Percentiles rank a stretch among this genome's conserved stretches.
phyloP scores from a whole-genome alignment of 495 filamentous ascomycete species.

The Amniculicola lignicola region DNA sequence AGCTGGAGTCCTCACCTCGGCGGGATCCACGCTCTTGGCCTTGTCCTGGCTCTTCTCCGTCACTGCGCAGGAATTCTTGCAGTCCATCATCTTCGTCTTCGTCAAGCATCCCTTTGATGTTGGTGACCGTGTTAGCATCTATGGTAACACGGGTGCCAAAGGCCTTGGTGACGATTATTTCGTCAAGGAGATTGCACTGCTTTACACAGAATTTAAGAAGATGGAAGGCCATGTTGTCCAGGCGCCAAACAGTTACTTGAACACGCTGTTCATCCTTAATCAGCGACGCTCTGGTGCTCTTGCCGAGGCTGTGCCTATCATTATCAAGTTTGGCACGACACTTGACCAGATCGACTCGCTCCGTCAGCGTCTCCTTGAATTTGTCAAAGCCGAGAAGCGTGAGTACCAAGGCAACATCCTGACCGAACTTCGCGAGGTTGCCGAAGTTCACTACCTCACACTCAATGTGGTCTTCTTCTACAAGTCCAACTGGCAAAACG shows the following conservation, averaged over 20 bases:
- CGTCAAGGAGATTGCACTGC: slow-evolving; percentile 88
- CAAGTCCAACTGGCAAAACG: slow-evolving; percentile 93
- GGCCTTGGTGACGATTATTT: slow-evolving; percentile 89
- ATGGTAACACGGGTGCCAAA: slow-evolving; percentile 77
- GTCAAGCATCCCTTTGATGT: slow-evolving; percentile 98
- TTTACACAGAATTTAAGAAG: slow-evolving; percentile 98
- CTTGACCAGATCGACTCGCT: slow-evolving; percentile 82
- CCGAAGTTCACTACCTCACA: slow-evolving; percentile 67
- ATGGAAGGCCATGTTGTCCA: slow-evolving; percentile 95
- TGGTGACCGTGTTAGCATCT: slow-evolving; percentile 86
- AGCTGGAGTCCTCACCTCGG: slow-evolving; percentile 77
- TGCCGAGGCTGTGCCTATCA: slow-evolving; percentile 80
- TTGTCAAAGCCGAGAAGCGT: slow-evolving; percentile 80
- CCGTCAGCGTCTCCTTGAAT: slow-evolving; percentile 77
- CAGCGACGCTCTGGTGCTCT: slow-evolving; percentile 85
- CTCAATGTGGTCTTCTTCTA: slow-evolving; percentile 97
- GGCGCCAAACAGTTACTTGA: slow-evolving; percentile 90
- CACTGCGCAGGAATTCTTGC: slow-evolving; percentile 89
- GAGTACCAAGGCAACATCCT: slow-evolving; percentile 89
- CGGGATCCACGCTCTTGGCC: slow-evolving; percentile 79
- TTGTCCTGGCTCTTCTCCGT: slow-evolving; percentile 89
- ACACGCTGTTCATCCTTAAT: slow-evolving; percentile 91
- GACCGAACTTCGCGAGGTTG: slow-evolving; percentile 73
- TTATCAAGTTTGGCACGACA: slow-evolving; percentile 85
- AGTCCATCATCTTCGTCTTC: slow-evolving; percentile 92